These are phyloP conservation scores for Jamesozyma gamospora DNA, from an alignment of 805 yeast genomes.

Conservation along the genomic window DNA sequence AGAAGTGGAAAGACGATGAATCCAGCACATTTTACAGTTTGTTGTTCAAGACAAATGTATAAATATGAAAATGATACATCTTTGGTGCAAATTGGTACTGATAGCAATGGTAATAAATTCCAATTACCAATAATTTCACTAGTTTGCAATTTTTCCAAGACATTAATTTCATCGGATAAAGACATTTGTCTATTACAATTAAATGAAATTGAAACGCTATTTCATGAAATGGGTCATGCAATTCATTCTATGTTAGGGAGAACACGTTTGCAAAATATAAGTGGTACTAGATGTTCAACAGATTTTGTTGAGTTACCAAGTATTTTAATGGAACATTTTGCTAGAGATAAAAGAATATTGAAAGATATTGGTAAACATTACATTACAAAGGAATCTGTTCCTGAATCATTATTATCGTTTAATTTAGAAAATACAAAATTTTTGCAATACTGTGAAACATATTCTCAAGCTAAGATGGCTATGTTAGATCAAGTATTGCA, in stretches of 20 bases:
- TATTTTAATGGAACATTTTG: slow-evolving; percentile 90
- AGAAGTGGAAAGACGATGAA: slow-evolving; percentile 64
- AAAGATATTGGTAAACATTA: slow-evolving; percentile 60
- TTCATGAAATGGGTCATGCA: slow-evolving; percentile 99
- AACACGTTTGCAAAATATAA: slow-evolving; percentile 79
- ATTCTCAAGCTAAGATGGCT: slow-evolving; percentile 85
- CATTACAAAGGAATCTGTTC: slow-evolving; percentile 50
- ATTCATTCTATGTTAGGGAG: slow-evolving; percentile 95
- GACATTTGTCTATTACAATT: slow-evolving; percentile 52
- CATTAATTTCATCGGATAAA: slow-evolving; percentile 27
- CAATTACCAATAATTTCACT: slow-evolving; percentile 87
- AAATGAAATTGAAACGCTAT: slow-evolving; percentile 82
- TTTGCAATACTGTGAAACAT: slow-evolving; percentile 62
- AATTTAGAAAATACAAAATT: slow-evolving; percentile 43
- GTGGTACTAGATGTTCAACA: slow-evolving; percentile 91
- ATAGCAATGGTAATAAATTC: slow-evolving; percentile 38
- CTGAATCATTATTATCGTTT: slow-evolving; percentile 38
- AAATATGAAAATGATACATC: slow-evolving; percentile 38
- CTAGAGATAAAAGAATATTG: slow-evolving; percentile 69
- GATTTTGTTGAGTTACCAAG: slow-evolving; percentile 97
- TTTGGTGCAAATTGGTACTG: slow-evolving; percentile 27
- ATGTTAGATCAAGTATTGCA: slow-evolving; percentile 77
- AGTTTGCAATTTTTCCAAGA: slow-evolving; percentile 65
- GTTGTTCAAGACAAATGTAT: slow-evolving; percentile 78
- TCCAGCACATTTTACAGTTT: slow-evolving; percentile 93